phyloP scores from a whole-genome alignment of 805 yeast genomes.

The Candida coquimbonensis region DNA sequence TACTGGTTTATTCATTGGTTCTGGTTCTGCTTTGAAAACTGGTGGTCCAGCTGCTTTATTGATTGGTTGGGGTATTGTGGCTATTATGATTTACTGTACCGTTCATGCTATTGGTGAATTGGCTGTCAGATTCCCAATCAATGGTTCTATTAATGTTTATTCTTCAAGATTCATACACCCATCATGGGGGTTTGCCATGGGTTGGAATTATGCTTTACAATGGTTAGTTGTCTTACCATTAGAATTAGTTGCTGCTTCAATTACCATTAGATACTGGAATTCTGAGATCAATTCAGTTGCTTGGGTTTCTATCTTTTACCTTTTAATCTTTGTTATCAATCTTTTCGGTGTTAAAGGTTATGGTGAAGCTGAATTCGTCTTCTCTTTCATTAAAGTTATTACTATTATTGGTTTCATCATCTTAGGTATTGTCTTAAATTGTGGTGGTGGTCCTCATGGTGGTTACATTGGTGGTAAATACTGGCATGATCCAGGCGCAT shows the following conservation, averaged over 20 bases:
- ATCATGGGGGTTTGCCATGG: slow-evolving; percentile 56
- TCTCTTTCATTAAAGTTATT: slow-evolving; percentile 65
- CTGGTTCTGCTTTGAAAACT: slow-evolving; percentile 50
- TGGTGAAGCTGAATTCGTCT: slow-evolving; percentile 45
- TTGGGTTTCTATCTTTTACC: slow-evolving; percentile 43
- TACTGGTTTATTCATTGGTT: slow-evolving; percentile 72
- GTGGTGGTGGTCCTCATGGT: slow-evolving; percentile 52
- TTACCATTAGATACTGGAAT: slow-evolving; percentile 46
- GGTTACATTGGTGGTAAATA: slow-evolving; percentile 38
- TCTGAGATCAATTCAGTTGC: slow-evolving; percentile 37
- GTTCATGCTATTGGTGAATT: slow-evolving; percentile 54
- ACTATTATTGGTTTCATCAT: slow-evolving; percentile 57
- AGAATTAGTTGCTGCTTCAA: slow-evolving; percentile 47
- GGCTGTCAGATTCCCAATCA: slow-evolving; percentile 55
- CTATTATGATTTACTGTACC: slow-evolving; percentile 41
- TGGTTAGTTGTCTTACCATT: slow-evolving; percentile 44
- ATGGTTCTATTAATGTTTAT: slow-evolving; percentile 57
- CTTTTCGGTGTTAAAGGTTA: slow-evolving; percentile 47
- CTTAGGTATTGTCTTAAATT: slow-evolving; percentile 46
- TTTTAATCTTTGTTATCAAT: slow-evolving; percentile 38
- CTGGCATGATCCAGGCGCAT: slow-evolving; percentile 49
- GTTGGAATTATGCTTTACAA: slow-evolving; percentile 49
- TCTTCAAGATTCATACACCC: slow-evolving; percentile 50
- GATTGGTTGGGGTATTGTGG: slow-evolving; percentile 42
- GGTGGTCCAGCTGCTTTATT: slow-evolving; percentile 53